Percentiles rank a stretch among this genome's conserved stretches.
phyloP scores from a whole-genome alignment of 371 early-diverging fungal genomes.

The Mortierella sp. region DNA sequence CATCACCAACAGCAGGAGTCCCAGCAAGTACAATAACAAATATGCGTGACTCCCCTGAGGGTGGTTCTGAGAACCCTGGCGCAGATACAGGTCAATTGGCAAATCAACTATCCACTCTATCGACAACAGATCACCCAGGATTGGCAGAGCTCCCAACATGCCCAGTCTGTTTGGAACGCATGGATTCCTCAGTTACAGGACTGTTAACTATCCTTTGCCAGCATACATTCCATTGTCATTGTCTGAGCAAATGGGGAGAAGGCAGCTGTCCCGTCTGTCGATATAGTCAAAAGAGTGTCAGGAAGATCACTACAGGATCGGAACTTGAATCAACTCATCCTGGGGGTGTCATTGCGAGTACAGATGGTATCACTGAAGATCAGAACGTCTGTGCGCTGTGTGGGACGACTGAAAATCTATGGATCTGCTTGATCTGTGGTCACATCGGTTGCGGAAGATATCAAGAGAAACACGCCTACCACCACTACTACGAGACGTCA shows the following conservation, averaged over 20 bases:
- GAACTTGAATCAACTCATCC: constrained; percentile 5
- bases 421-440: constrained; percentile 97
- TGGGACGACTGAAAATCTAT: constrained; percentile 79
- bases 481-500: constrained; percentile 82
- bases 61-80: not conserved
- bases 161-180: constrained; percentile 93
- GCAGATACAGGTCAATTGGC: not conserved
- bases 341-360: constrained; percentile 17
- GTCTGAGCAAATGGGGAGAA: constrained; percentile 92
- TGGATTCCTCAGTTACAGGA: constrained; percentile 88
- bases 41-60: not conserved
- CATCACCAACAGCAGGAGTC: constrained; percentile 4
- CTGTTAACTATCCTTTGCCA: constrained; percentile 93
- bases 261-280: constrained; percentile 94
- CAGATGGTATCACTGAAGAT: constrained; percentile 51
- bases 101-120: not conserved
- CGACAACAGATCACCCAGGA: constrained; percentile 8
- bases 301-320: not conserved
- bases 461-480: constrained; percentile 86
- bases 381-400: constrained; percentile 81
- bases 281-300: constrained; percentile 68
- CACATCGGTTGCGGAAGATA: constrained; percentile 89
- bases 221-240: constrained; percentile 93
- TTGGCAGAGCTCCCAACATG: constrained; percentile 88
- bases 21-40: not conserved